Conservation (phyloP, 2,329 filamentous ascomycete genomes). For the Cladophialophora psammophila region DNA sequence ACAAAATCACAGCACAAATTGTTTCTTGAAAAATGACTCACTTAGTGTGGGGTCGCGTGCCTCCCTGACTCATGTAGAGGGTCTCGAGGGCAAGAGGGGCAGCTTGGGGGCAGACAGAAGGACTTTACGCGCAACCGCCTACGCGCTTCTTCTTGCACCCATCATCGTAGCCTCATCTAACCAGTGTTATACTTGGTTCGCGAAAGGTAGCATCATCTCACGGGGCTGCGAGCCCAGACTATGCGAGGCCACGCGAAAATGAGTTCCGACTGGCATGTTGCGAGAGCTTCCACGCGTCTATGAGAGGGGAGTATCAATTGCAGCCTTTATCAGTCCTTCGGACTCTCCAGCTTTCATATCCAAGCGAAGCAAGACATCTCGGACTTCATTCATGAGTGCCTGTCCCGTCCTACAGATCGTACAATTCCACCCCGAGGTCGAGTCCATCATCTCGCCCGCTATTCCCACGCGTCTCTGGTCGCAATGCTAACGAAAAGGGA, state of each 20-base stretch:
- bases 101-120: not conserved
- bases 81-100: not conserved
- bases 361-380: not conserved
- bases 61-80: not conserved
- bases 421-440: not conserved
- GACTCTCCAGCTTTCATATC: not conserved
- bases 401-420: too few species aligned
- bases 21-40: slow-evolving; percentile 4
- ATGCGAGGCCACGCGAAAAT: too few species aligned
- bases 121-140: not conserved
- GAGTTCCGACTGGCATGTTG: too few species aligned
- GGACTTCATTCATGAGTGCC: too few species aligned
- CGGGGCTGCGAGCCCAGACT: too few species aligned
- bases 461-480: not conserved
- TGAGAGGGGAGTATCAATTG: not conserved
- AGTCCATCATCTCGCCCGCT: not conserved
- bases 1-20: not conserved
- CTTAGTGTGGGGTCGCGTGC: slow-evolving; percentile 5
- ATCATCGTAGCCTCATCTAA: too few species aligned
- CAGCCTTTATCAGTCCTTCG: not conserved
- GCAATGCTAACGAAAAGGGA: not conserved
- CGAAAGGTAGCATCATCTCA: too few species aligned
- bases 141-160: too few species aligned
- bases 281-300: too few species aligned
- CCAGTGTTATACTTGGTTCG: too few species aligned